Evolutionary conservation across 1,284 basidiomycete genomes (phyloP).

Genomic region (Butyriboletus appendiculatus): DNA sequence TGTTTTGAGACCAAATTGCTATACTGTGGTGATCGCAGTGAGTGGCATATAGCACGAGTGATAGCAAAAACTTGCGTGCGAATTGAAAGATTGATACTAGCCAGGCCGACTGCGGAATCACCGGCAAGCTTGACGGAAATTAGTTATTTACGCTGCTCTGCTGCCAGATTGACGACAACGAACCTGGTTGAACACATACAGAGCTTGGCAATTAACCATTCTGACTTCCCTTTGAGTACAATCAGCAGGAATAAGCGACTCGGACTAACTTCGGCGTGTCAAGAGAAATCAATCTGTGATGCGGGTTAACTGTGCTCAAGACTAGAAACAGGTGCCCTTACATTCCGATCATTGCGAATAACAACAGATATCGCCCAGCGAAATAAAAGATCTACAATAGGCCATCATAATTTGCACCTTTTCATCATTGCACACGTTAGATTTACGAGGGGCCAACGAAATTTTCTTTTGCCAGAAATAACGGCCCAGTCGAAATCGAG

Average conservation of each 20-base stretch:
- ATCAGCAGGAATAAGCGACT: background rate
- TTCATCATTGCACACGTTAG: background rate
- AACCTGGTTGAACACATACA: slow-evolving; percentile 38
- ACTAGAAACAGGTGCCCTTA: slow-evolving; percentile 6
- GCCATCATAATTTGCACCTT: background rate
- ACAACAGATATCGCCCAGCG: slow-evolving; percentile 31
- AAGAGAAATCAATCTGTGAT: slow-evolving; percentile 29
- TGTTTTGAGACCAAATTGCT: slow-evolving; percentile 38
- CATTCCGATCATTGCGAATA: slow-evolving; percentile 38
- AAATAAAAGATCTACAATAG: slow-evolving; percentile 30
- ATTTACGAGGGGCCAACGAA: slow-evolving; percentile 36
- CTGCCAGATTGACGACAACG: background rate
- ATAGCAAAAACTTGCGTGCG: slow-evolving; percentile 28
- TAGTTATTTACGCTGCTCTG: background rate
- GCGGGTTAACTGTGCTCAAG: slow-evolving; percentile 10
- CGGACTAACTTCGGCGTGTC: slow-evolving; percentile 27
- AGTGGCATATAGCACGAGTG: background rate
- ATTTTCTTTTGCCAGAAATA: slow-evolving; percentile 31
- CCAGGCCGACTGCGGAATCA: slow-evolving; percentile 34
- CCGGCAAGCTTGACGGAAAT: slow-evolving; percentile 32
- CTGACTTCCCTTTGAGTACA: background rate
- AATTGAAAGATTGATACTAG: slow-evolving; percentile 38
- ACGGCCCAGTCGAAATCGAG: slow-evolving; percentile 34
- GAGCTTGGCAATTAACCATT: slow-evolving; percentile 31
- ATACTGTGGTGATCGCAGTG: slow-evolving; percentile 22